Evolutionary conservation across 73 alveolate species (phyloP).

Genomic region (Paramecium octaurelia): DNA sequence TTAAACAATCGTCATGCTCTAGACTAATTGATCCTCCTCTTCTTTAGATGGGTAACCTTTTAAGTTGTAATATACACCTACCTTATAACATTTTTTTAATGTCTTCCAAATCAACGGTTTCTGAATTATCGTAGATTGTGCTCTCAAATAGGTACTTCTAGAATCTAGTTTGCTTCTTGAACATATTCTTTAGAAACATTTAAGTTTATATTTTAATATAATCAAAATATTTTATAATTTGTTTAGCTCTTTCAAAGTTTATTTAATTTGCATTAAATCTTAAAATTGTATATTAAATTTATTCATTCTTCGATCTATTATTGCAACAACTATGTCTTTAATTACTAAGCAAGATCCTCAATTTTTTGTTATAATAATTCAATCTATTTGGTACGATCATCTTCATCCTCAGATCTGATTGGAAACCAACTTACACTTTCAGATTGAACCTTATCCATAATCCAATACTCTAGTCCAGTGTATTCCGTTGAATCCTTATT

Average conservation of each 20-base stretch:
- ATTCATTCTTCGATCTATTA: neutral
- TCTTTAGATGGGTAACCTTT: constrained; percentile 41
- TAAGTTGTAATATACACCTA: neutral
- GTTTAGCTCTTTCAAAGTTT: neutral
- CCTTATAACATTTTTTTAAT: constrained; percentile 21
- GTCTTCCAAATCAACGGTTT: constrained; percentile 39
- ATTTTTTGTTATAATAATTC: neutral
- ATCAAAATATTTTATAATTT: neutral
- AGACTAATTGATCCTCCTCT: constrained; percentile 39
- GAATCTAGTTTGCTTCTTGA: neutral
- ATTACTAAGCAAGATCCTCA: neutral
- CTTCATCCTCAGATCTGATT: neutral
- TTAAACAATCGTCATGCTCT: constrained; percentile 46
- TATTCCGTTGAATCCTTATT: constrained; percentile 34
- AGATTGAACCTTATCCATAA: constrained; percentile 9
- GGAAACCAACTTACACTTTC: constrained; percentile 51
- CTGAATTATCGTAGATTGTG: neutral
- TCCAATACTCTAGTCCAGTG: constrained; percentile 51
- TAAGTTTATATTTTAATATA: neutral
- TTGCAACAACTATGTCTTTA: neutral
- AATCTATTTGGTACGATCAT: neutral
- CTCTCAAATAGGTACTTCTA: constrained; percentile 21
- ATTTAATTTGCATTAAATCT: neutral
- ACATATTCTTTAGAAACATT: constrained; percentile 36
- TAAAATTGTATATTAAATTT: neutral